phyloP scores from a whole-genome alignment of 148 eudicot genomes.

The Amaranthus cruentus region DNA sequence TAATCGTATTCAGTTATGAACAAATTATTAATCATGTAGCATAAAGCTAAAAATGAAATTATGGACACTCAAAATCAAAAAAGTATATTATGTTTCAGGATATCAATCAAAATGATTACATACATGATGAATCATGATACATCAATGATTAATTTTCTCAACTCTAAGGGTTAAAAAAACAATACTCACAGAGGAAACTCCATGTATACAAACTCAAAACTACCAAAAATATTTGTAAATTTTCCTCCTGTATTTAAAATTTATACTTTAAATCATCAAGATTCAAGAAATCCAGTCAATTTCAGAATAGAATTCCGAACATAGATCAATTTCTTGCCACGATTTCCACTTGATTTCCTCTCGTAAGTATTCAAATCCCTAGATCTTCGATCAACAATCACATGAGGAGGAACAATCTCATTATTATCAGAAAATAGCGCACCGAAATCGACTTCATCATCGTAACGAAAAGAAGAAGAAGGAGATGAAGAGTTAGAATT shows the following conservation, averaged over 20 bases:
- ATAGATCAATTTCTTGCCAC: constrained; percentile 46
- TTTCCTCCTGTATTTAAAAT: neutral
- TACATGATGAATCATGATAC: neutral
- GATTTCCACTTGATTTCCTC: constrained; percentile 42
- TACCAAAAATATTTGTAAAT: neutral
- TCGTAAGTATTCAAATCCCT: constrained; percentile 32
- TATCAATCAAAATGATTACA: too few species aligned
- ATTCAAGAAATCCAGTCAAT: constrained; percentile 76
- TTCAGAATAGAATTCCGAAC: constrained; percentile 63
- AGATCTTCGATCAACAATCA: constrained; percentile 45
- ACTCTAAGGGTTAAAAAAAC: neutral
- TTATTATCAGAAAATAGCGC: constrained; percentile 17
- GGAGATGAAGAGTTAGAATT: constrained; percentile 3
- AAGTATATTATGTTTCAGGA: too few species aligned
- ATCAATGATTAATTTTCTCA: neutral
- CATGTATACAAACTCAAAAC: neutral
- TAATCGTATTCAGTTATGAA: too few species aligned
- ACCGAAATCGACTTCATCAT: constrained; percentile 8
- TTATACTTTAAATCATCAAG: constrained; percentile 18
- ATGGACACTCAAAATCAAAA: too few species aligned
- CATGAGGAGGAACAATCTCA: constrained; percentile 63
- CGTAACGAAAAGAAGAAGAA: constrained; percentile 14
- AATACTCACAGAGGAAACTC: neutral
- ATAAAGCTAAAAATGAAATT: too few species aligned
- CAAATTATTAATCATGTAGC: too few species aligned